Evolutionary conservation across 441 rosid species (phyloP).

Genomic region (Bocquillonia castaneifolia): DNA sequence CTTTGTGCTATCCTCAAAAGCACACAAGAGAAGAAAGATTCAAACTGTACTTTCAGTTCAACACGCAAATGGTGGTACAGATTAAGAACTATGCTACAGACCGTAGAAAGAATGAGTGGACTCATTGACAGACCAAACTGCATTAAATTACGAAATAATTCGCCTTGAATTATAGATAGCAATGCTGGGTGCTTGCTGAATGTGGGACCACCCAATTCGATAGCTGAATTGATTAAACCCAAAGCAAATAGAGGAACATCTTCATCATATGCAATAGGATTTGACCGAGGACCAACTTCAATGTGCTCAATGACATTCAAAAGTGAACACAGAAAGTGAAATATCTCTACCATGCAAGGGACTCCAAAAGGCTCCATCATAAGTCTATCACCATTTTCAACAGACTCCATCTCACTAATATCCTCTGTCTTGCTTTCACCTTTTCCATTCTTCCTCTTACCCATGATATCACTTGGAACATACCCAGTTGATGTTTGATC

Average conservation of each 20-base stretch:
- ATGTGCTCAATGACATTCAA: conserved; percentile 62
- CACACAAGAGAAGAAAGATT: conserved; percentile 87
- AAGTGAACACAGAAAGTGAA: conserved; percentile 78
- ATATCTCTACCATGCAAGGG: conserved; percentile 91
- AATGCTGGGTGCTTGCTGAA: conserved; percentile 57
- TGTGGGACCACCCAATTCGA: conserved; percentile 81
- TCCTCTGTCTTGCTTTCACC: conserved; percentile 4
- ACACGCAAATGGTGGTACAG: conserved; percentile 74
- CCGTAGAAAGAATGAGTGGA: conserved; percentile 85
- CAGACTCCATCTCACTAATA: conserved; percentile 2
- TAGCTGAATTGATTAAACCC: conserved; percentile 82
- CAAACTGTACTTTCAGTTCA: conserved; percentile 85
- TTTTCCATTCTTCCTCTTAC: background rate
- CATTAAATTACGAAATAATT: conserved; percentile 73
- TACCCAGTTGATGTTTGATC: background rate
- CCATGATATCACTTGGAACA: background rate
- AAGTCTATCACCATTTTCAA: conserved; percentile 16
- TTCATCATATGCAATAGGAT: conserved; percentile 81
- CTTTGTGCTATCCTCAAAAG: conserved; percentile 79
- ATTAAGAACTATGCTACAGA: conserved; percentile 80
- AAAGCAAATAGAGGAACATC: conserved; percentile 93
- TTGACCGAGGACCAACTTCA: conserved; percentile 57
- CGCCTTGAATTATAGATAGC: conserved; percentile 69
- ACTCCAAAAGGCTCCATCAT: conserved; percentile 79
- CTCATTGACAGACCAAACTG: conserved; percentile 89